Conservation (phyloP, 2,329 filamentous ascomycete species). For the Trichoderma breve region DNA sequence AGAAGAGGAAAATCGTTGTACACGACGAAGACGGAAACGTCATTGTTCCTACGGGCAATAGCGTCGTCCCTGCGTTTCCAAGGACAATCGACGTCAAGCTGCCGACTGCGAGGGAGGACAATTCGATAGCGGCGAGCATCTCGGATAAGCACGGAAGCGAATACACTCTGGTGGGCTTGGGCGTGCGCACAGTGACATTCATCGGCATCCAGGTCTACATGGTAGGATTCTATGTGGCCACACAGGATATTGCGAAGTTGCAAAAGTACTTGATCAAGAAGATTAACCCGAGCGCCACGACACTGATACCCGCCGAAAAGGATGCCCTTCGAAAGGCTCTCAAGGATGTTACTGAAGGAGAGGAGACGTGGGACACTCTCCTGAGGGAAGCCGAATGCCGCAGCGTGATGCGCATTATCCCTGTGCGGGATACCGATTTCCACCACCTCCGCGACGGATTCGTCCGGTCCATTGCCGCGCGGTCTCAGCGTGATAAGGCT, state of each 20-base stretch:
- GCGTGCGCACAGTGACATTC: slow-evolving; percentile 87
- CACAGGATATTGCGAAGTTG: slow-evolving; percentile 74
- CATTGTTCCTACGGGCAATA: slow-evolving; percentile 77
- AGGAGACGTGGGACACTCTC: slow-evolving; percentile 71
- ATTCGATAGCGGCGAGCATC: slow-evolving; percentile 40
- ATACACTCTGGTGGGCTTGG: slow-evolving; percentile 85
- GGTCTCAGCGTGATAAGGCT: slow-evolving; percentile 56
- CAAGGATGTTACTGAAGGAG: slow-evolving; percentile 66
- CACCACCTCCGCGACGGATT: slow-evolving; percentile 88
- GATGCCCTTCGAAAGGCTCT: slow-evolving; percentile 67
- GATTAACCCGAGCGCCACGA: slow-evolving; percentile 75
- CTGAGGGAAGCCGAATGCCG: slow-evolving; percentile 66
- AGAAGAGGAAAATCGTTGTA: slow-evolving; percentile 57
- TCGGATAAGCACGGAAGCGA: slow-evolving; percentile 53
- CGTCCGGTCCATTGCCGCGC: slow-evolving; percentile 77
- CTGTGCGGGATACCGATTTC: slow-evolving; percentile 93
- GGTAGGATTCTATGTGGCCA: slow-evolving; percentile 87
- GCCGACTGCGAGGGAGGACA: slow-evolving; percentile 24
- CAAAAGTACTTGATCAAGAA: slow-evolving; percentile 74
- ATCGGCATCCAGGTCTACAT: slow-evolving; percentile 90
- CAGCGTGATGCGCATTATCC: slow-evolving; percentile 78
- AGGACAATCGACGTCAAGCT: slow-evolving; percentile 64
- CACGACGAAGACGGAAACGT: slow-evolving; percentile 69
- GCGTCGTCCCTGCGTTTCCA: slow-evolving; percentile 76
- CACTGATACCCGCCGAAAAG: slow-evolving; percentile 79